Base-by-base conservation (phyloP, 768 basidiomycete genomes). In the Tylopilus felleus region DNA sequence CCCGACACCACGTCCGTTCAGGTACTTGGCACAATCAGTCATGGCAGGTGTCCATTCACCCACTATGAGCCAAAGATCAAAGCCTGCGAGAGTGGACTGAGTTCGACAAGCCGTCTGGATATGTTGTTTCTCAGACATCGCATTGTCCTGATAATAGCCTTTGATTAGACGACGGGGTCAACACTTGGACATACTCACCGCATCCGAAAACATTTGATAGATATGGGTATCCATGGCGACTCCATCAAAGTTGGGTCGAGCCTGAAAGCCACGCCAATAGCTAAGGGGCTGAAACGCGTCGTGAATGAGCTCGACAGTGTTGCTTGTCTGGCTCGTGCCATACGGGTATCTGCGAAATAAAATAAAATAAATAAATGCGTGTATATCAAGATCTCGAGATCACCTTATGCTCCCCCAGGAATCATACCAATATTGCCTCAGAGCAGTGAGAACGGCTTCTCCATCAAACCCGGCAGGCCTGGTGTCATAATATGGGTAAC, bases 1-100 rank as follows among this genome's bases (percentile, higher is more conserved):
- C 4, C 88, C 86, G 38, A 75, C 59, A 3, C 89, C 90, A 41
- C 90, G 83, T 4, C 93, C 93, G 60, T 95, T 95, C 44, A 97
- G 75, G 42, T 71, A 73, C 33, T 14, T 62, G 43, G 71, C 71
- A 59, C 90, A 90, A 63, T 91, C 91, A 8, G 81, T 92, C 48
- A 78, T 72, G 2, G 87, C 88, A 3, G 89, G 80, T 1, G 88
- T 84, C 85, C 90, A 97, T 73, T 97, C 93, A 39, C 93, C 93
- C 23, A 93, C 90, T 41, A 93, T 76, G 16, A 82, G 77, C 93
- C 90, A 93, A 25, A 94, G 78, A 36, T 81, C 77, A 60, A 83
- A 84, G 19, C 64, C 60, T 0, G 78, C 65, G 7, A 92, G 75
- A 1, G 72, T 61, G 10, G 74, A 70, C 13, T 71, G 75, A 35